Conservation (phyloP, 2,329 filamentous ascomycete species). For the Diaporthe vexans region DNA sequence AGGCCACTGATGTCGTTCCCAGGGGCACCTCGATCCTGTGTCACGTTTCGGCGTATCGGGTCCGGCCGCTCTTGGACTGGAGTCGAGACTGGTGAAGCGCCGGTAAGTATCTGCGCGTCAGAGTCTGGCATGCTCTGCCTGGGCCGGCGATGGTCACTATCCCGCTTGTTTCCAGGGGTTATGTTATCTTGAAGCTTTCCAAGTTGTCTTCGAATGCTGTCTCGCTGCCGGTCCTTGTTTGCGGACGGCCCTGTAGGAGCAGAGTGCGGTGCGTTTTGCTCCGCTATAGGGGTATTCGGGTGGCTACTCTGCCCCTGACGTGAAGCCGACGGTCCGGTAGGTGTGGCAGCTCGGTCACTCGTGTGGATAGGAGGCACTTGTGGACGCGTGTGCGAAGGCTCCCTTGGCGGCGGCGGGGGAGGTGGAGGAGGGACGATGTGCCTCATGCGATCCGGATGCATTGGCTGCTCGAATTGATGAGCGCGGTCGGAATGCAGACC, state of each 20-base stretch:
- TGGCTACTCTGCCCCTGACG: conserved; percentile 46
- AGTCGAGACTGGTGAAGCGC: conserved; percentile 65
- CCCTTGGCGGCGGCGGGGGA: conserved; percentile 51
- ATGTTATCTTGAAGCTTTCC: conserved; percentile 63
- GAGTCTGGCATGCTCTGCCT: conserved; percentile 63
- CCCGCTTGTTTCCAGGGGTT: conserved; percentile 53
- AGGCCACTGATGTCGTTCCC: conserved; percentile 47
- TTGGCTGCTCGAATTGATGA: conserved; percentile 55
- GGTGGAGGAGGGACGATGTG: conserved; percentile 56
- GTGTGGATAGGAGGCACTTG: conserved; percentile 47
- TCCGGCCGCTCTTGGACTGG: conserved; percentile 65
- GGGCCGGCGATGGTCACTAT: conserved; percentile 35
- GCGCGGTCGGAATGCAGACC: conserved; percentile 59
- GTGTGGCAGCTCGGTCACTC: conserved; percentile 46
- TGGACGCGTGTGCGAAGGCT: conserved; percentile 42
- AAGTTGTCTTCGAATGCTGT: conserved; percentile 65
- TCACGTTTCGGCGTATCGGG: conserved; percentile 54
- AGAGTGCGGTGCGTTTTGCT: conserved; percentile 43
- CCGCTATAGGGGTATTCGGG: conserved; percentile 49
- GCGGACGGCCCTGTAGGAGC: conserved; percentile 52
- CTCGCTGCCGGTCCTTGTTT: conserved; percentile 53
- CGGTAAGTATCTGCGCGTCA: conserved; percentile 69
- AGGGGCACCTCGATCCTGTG: conserved; percentile 46
- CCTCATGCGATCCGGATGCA: conserved; percentile 66
- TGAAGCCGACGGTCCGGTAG: conserved; percentile 47